These are phyloP conservation scores for Phytophthora sp. DNA, from an alignment of 352 stramenopile genomes.

Conservation along the genomic window DNA sequence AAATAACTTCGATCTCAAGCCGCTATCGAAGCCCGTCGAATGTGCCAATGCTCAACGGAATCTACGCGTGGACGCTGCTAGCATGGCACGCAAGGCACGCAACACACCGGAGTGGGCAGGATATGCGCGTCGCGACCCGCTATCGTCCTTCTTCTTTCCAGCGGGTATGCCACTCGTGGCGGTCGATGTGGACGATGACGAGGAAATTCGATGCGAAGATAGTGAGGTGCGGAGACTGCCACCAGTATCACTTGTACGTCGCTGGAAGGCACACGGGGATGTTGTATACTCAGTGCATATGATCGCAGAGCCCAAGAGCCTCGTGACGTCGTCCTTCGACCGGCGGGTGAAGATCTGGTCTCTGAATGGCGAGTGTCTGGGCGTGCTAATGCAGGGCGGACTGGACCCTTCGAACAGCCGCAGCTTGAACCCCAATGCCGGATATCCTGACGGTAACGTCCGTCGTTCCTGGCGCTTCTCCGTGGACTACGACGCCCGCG, in stretches of 20 bases:
- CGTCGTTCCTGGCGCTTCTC: conserved; percentile 66
- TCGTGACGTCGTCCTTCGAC: conserved; percentile 84
- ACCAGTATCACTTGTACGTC: conserved; percentile 46
- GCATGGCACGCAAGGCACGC: conserved; percentile 73
- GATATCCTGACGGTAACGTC: conserved; percentile 6
- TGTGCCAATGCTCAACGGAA: conserved; percentile 79
- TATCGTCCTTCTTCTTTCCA: conserved; percentile 66
- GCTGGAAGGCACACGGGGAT: conserved; percentile 79
- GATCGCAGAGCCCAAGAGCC: conserved; percentile 65
- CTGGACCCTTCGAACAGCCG: conserved; percentile 42
- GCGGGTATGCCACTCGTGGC: conserved; percentile 55
- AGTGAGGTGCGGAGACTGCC: conserved; percentile 21
- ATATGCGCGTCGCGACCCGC: conserved; percentile 57
- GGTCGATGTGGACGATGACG: conserved; percentile 20
- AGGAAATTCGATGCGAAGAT: conserved; percentile 26
- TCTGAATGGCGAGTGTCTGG: conserved; percentile 67
- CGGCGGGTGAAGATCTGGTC: conserved; percentile 80
- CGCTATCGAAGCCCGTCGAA: conserved; percentile 59
- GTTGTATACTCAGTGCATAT: conserved; percentile 82
- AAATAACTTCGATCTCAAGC: conserved; percentile 54
- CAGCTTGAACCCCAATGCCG: conserved; percentile 7
- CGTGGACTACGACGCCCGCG: conserved; percentile 76
- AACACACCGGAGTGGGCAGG: conserved; percentile 69
- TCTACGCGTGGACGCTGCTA: conserved; percentile 67
- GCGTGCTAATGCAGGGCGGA: conserved; percentile 80